Evolutionary conservation across 495 filamentous ascomycete species (phyloP).

Genomic region (Tirmania nivea): DNA sequence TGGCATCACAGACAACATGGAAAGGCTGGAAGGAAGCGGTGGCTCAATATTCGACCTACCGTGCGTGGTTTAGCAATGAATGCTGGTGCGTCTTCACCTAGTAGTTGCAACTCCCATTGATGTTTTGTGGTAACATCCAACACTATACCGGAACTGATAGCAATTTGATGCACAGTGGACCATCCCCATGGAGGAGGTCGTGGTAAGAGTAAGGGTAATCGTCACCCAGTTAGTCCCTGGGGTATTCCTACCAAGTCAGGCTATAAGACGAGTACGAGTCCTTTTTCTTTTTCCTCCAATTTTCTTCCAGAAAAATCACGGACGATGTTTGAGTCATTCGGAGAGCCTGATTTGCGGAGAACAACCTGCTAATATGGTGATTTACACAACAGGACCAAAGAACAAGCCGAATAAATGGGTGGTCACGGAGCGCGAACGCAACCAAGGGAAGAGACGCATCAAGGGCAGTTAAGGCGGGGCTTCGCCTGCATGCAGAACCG

Average conservation of each 20-base stretch:
- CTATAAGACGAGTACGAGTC: conserved; percentile 66
- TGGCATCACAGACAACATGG: conserved; percentile 75
- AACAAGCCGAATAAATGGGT: conserved; percentile 65
- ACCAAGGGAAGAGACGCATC: conserved; percentile 47
- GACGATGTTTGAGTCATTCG: no score
- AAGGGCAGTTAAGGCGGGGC: conserved; percentile 18
- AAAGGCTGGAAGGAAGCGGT: conserved; percentile 79
- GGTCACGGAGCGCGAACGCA: conserved; percentile 48
- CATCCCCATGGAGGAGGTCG: conserved; percentile 97
- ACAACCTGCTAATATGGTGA: no score
- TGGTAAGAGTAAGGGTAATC: conserved; percentile 97
- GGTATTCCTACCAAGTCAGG: conserved; percentile 86
- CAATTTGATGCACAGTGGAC: conserved; percentile 34
- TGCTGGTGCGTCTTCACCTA: conserved; percentile 34
- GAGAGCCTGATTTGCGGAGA: no score
- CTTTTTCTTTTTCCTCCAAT: not conserved
- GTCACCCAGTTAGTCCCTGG: conserved; percentile 85
- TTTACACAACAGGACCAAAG: conserved; percentile 17
- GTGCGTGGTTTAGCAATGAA: conserved; percentile 98
- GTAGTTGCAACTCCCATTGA: not conserved
- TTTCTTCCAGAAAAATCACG: no score
- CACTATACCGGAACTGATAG: conserved; percentile 1
- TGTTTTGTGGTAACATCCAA: no score
- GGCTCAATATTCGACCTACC: conserved; percentile 81
- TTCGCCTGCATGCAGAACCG: not conserved